phyloP scores from a whole-genome alignment of 352 stramenopile species.

The Phytophthora colocasiae region DNA sequence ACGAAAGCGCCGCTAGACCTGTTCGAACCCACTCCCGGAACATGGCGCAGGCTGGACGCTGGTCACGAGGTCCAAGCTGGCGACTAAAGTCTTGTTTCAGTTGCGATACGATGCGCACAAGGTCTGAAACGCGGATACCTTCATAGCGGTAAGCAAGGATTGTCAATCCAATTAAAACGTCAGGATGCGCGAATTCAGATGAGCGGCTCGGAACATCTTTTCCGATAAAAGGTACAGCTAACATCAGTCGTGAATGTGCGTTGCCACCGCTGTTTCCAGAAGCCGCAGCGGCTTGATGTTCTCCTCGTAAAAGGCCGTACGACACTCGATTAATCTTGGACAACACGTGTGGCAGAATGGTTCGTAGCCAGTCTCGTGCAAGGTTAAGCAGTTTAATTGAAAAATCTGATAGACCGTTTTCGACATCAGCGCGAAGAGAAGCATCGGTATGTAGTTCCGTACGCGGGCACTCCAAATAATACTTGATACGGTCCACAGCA shows the following conservation, averaged over 20 bases:
- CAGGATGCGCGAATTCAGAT: slow-evolving; percentile 99
- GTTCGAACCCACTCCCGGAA: slow-evolving; percentile 81
- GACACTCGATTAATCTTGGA: slow-evolving; percentile 99
- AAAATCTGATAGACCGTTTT: slow-evolving; percentile 72
- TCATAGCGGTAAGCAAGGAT: slow-evolving; percentile 93
- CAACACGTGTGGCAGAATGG: slow-evolving; percentile 98
- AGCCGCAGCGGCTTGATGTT: slow-evolving; percentile 57
- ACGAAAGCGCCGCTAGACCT: slow-evolving; percentile 46
- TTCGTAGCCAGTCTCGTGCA: slow-evolving; percentile 96
- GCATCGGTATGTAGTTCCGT: slow-evolving; percentile 74
- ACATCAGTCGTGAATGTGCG: slow-evolving; percentile 95
- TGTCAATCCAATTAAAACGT: slow-evolving; percentile 94
- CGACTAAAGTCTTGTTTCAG: slow-evolving; percentile 90
- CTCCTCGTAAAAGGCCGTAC: slow-evolving; percentile 95
- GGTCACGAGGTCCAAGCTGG: slow-evolving; percentile 81
- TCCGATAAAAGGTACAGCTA: slow-evolving; percentile 99
- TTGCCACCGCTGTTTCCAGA: slow-evolving; percentile 79
- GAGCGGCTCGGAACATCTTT: slow-evolving; percentile 99
- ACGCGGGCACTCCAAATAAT: slow-evolving; percentile 74
- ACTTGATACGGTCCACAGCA: slow-evolving; percentile 63
- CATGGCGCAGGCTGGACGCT: slow-evolving; percentile 78
- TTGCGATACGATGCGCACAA: slow-evolving; percentile 88
- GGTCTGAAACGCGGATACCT: slow-evolving; percentile 85
- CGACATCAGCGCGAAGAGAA: slow-evolving; percentile 80
- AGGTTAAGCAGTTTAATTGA: slow-evolving; percentile 99